Percentiles rank a stretch among this genome's conserved stretches.
These are phyloP conservation scores for Lineolata rhizophorae DNA, from an alignment of 495 filamentous ascomycete genomes.

Conservation along the genomic window DNA sequence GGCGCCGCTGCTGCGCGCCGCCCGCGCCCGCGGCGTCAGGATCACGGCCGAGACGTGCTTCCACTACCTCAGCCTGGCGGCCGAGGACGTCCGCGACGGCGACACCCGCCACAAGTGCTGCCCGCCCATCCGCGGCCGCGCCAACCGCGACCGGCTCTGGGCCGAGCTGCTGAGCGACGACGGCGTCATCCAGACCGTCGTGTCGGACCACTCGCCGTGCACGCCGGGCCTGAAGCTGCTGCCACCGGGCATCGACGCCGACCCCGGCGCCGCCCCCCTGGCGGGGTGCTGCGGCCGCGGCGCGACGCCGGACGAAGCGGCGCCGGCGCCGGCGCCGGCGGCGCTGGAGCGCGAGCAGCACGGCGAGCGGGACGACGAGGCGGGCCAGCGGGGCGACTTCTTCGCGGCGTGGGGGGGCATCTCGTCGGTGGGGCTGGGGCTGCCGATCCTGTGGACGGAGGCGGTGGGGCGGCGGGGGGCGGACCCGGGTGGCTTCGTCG, in stretches of 20 bases:
- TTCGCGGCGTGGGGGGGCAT: slow-evolving; percentile 94
- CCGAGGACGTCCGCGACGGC: slow-evolving; percentile 67
- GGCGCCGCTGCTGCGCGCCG: slow-evolving; percentile 70
- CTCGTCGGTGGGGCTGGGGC: slow-evolving; percentile 75
- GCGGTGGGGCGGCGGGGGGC: no score
- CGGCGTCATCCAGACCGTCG: slow-evolving; percentile 75
- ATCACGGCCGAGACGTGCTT: slow-evolving; percentile 97
- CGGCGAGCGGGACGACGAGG: slow-evolving; percentile 14
- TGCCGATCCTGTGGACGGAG: slow-evolving; percentile 79
- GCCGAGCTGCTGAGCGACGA: slow-evolving; percentile 42
- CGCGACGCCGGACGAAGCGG: slow-evolving; percentile 3
- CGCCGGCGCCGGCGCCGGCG: not conserved
- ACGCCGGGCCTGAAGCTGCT: slow-evolving; percentile 86
- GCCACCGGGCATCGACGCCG: slow-evolving; percentile 31
- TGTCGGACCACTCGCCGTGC: slow-evolving; percentile 94
- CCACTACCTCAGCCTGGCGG: slow-evolving; percentile 84
- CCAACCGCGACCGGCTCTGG: slow-evolving; percentile 83
- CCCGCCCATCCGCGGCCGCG: slow-evolving; percentile 67
- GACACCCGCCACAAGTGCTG: slow-evolving; percentile 97
- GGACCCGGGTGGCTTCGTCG: slow-evolving; percentile 27
- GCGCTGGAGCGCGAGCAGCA: slow-evolving; percentile 9
- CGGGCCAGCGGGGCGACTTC: slow-evolving; percentile 49
- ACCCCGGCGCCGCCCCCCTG: not conserved
- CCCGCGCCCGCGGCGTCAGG: slow-evolving; percentile 56
- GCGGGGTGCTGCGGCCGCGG: not conserved